phyloP scores from a whole-genome alignment of 2,329 filamentous ascomycete species.

The Penicillium sp. region DNA sequence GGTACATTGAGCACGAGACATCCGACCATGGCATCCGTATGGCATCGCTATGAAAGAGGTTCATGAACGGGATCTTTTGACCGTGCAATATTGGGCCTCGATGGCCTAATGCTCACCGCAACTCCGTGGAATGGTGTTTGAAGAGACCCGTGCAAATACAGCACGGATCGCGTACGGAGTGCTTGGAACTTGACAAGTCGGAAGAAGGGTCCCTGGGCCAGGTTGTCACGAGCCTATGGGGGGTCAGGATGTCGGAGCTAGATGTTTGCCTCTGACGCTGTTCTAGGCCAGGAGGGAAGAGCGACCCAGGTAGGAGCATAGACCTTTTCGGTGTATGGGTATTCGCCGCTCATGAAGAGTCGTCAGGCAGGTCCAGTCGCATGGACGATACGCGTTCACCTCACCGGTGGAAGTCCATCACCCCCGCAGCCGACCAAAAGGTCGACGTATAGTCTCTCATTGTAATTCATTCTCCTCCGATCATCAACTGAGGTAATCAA shows the following conservation, averaged over 20 bases:
- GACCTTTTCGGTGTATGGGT: neutral
- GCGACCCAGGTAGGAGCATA: neutral
- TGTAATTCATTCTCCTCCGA: neutral
- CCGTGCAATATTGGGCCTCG: neutral
- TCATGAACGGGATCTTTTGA: too few relatives aligned
- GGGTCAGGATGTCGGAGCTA: neutral
- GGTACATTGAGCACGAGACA: neutral
- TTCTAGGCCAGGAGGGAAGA: neutral
- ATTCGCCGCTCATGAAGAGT: neutral
- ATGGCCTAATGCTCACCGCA: slow-evolving; percentile 2
- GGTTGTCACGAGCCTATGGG: neutral
- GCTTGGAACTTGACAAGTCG: slow-evolving; percentile 10
- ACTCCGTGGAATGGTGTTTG: neutral
- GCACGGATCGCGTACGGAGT: neutral
- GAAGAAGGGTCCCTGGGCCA: neutral
- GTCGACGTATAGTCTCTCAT: too few relatives aligned
- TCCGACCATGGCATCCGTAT: neutral
- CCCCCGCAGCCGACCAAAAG: too few relatives aligned
- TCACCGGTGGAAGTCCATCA: neutral
- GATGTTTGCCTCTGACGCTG: neutral
- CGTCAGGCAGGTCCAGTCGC: neutral
- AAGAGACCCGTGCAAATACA: neutral
- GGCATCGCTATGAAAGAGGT: neutral
- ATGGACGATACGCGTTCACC: neutral
- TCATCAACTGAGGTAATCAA: neutral